These are phyloP conservation scores for Cyclotella atomus DNA, from an alignment of 108 stramenopile genomes.

Conservation along the genomic window DNA sequence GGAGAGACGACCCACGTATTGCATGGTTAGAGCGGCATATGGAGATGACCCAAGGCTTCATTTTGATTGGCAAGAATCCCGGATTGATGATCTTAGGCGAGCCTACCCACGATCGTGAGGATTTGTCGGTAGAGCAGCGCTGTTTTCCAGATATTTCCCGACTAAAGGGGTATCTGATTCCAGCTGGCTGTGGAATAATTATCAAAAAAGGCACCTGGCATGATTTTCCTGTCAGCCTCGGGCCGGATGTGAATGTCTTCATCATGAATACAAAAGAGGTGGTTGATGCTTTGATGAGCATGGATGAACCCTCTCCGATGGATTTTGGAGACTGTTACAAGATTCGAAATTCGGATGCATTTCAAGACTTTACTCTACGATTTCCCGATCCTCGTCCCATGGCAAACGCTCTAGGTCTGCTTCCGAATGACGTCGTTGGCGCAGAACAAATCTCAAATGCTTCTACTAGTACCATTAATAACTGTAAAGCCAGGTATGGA, in stretches of 20 bases:
- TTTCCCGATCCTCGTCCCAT: constrained; percentile 32
- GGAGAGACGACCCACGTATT: constrained; percentile 20
- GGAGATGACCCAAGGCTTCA: constrained; percentile 34
- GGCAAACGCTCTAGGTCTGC: constrained; percentile 10
- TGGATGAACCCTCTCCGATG: constrained; percentile 24
- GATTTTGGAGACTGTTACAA: constrained; percentile 43
- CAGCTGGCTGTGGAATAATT: constrained; percentile 32
- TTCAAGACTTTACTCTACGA: constrained; percentile 7
- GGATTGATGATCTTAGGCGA: constrained; percentile 33
- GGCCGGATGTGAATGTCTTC: constrained; percentile 30
- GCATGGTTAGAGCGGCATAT: constrained; percentile 38
- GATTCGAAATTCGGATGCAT: constrained; percentile 14
- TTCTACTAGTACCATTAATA: not conserved
- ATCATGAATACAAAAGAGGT: constrained; percentile 26
- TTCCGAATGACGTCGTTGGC: not conserved
- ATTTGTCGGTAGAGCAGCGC: constrained; percentile 25
- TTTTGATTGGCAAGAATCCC: constrained; percentile 22
- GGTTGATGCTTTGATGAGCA: constrained; percentile 24
- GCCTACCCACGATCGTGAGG: constrained; percentile 38
- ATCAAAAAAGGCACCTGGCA: constrained; percentile 41
- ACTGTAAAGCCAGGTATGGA: constrained; percentile 3
- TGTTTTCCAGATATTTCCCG: constrained; percentile 20
- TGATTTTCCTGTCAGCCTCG: constrained; percentile 29
- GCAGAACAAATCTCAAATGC: not conserved
- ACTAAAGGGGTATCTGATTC: constrained; percentile 27